A percentile compares a stretch with the other conserved stretches of the same genome.
These are phyloP conservation scores for Cladorrhinum samala DNA, from an alignment of 495 filamentous ascomycete species.

Conservation along the genomic window DNA sequence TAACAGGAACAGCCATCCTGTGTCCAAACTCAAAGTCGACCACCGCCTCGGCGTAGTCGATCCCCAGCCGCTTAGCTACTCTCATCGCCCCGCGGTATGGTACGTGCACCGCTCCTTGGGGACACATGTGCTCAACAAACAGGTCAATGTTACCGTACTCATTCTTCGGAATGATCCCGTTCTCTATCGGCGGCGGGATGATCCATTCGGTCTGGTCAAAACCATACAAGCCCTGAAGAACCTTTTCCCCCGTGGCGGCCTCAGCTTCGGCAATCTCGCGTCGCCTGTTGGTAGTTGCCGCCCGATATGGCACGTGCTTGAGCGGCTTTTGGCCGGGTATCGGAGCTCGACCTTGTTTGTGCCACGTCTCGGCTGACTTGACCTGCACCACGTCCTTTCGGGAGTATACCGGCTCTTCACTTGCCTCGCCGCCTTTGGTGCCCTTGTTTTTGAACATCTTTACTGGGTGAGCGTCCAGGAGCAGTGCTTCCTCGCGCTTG, in stretches of 20 bases:
- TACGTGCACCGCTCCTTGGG: constrained; percentile 76
- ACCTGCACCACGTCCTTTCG: constrained; percentile 77
- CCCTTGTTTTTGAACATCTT: constrained; percentile 65
- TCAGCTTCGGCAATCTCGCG: constrained; percentile 84
- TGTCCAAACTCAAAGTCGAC: constrained; percentile 95
- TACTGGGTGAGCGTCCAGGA: constrained; percentile 60
- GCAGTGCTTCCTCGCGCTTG: constrained; percentile 84
- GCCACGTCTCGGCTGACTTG: constrained; percentile 93
- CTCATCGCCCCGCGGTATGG: constrained; percentile 67
- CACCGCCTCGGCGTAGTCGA: constrained; percentile 92
- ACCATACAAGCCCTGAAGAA: constrained; percentile 80
- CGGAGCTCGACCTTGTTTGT: constrained; percentile 85
- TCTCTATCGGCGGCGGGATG: constrained; percentile 71
- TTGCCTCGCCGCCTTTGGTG: constrained; percentile 58
- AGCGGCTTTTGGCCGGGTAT: constrained; percentile 63
- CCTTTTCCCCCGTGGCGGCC: constrained; percentile 69
- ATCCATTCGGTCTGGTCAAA: constrained; percentile 89
- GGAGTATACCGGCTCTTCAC: constrained; percentile 73
- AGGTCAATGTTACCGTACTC: constrained; percentile 95
- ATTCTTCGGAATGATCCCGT: constrained; percentile 90
- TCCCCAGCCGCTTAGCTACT: constrained; percentile 74
- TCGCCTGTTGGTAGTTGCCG: constrained; percentile 80
- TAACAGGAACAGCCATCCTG: constrained; percentile 84
- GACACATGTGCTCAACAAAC: constrained; percentile 90
- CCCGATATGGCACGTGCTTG: constrained; percentile 84